Conservation (phyloP, 768 basidiomycete species). For the Amanita thiersii region DNA sequence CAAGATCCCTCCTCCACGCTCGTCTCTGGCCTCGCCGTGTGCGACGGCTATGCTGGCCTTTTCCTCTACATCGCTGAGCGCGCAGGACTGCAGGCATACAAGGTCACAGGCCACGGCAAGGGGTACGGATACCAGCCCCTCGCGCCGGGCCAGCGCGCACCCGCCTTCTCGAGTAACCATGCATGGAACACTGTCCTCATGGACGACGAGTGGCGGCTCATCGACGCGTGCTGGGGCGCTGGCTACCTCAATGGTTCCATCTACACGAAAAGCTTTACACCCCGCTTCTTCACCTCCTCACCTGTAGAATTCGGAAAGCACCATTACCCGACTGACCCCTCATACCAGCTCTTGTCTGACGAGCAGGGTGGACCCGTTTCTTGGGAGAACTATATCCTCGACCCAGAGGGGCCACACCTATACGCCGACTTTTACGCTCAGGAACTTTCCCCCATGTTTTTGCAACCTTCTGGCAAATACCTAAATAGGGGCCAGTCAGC, state of each 20-base stretch:
- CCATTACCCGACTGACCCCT: constrained; percentile 37
- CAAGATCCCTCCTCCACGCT: constrained; percentile 31
- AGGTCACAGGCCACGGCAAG: constrained; percentile 38
- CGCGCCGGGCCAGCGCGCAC: constrained; percentile 22
- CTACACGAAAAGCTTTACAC: constrained; percentile 27
- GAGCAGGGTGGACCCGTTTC: constrained; percentile 28
- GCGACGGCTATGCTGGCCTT: constrained; percentile 40
- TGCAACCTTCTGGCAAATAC: constrained; percentile 26
- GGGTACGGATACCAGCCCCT: constrained; percentile 31
- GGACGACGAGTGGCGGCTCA: constrained; percentile 36
- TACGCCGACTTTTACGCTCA: constrained; percentile 26
- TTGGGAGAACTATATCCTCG: constrained; percentile 39
- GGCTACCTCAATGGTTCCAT: constrained; percentile 28
- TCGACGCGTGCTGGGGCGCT: constrained; percentile 43
- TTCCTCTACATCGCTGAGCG: constrained; percentile 30
- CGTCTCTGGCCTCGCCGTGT: constrained; percentile 36
- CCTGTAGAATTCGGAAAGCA: constrained; percentile 33
- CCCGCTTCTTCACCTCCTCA: constrained; percentile 33
- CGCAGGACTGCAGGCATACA: constrained; percentile 30
- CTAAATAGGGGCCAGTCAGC: constrained; percentile 26
- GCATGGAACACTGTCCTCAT: constrained; percentile 41
- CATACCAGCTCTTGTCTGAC: constrained; percentile 31
- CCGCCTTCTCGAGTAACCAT: constrained; percentile 31
- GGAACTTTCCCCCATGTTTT: constrained; percentile 20
- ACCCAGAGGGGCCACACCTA: constrained; percentile 28